phyloP scores from a whole-genome alignment of 2,329 filamentous ascomycete species.

The Emergomyces pasteurianus region DNA sequence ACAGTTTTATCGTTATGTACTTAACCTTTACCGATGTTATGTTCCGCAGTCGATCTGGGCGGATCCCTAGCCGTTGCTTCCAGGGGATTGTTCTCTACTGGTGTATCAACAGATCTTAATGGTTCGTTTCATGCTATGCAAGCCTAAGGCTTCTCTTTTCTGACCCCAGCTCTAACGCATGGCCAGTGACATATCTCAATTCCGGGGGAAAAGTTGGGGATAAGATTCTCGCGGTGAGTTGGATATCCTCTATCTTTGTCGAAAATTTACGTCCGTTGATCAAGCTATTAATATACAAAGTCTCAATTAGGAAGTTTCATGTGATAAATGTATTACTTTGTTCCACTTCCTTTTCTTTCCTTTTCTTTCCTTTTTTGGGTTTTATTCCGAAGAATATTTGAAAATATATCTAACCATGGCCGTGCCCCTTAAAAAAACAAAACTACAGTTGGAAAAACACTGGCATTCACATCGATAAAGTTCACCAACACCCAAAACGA shows the following conservation, averaged over 20 bases:
- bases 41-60: slow-evolving; percentile 46
- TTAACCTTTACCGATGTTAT: not conserved
- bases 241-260: not conserved
- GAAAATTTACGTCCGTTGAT: not conserved
- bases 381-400: not conserved
- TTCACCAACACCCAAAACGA: slow-evolving; percentile 50
- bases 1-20: not conserved
- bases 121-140: slow-evolving; percentile 23
- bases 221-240: slow-evolving; percentile 40
- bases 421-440: not conserved
- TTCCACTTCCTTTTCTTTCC: not conserved
- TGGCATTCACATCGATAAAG: slow-evolving; percentile 51
- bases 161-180: not conserved
- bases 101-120: slow-evolving; percentile 55
- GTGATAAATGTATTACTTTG: slow-evolving; percentile 51
- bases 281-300: not conserved
- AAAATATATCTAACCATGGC: not conserved
- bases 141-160: not conserved
- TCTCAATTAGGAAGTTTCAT: slow-evolving; percentile 41
- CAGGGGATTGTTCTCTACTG: slow-evolving; percentile 51
- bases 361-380: not conserved
- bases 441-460: slow-evolving; percentile 49
- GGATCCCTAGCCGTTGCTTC: slow-evolving; percentile 56
- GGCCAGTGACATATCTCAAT: slow-evolving; percentile 48
- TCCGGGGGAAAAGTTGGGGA: slow-evolving; percentile 54